phyloP scores from a whole-genome alignment of 1,284 basidiomycete genomes.

The Jaminaea rosea region DNA sequence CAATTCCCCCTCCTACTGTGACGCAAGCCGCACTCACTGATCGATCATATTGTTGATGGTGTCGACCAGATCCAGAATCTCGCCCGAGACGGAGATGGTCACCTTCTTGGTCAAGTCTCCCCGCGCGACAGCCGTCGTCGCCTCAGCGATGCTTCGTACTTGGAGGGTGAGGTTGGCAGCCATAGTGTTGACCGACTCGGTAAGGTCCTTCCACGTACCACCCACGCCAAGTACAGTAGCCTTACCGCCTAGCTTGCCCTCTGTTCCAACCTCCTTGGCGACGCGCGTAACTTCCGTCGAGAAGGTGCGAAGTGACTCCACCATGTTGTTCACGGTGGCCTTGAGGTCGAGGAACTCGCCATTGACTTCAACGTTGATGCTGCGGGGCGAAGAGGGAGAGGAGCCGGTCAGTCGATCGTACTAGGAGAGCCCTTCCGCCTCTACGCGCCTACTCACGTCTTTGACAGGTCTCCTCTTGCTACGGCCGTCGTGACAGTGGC shows the following conservation, averaged over 20 bases:
- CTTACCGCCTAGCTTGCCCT: conserved; percentile 46
- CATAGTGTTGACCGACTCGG: conserved; percentile 64
- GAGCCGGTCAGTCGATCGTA: too few species aligned
- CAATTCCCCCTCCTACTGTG: too few species aligned
- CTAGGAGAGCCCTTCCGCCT: too few species aligned
- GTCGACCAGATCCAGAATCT: conserved; percentile 79
- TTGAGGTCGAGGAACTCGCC: conserved; percentile 46
- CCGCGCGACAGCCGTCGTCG: conserved; percentile 87
- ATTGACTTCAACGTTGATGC: conserved; percentile 46
- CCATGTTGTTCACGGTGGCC: conserved; percentile 47
- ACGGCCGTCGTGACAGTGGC: conserved; percentile 44
- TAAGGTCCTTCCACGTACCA: conserved; percentile 60
- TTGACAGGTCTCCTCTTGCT: conserved; percentile 43
- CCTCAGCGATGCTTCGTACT: conserved; percentile 87
- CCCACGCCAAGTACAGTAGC: conserved; percentile 47
- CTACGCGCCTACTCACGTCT: too few species aligned
- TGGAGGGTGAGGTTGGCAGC: conserved; percentile 67
- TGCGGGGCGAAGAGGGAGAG: too few species aligned
- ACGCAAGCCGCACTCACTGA: conserved; percentile 13
- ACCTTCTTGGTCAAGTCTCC: conserved; percentile 93
- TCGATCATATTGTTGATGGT: conserved; percentile 54
- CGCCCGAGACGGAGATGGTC: conserved; percentile 80
- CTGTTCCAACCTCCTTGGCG: conserved; percentile 47
- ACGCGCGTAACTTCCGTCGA: conserved; percentile 47
- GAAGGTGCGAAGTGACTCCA: conserved; percentile 46